Evolutionary conservation across 2,329 filamentous ascomycete species (phyloP).

Genomic region (Periconia digitata): DNA sequence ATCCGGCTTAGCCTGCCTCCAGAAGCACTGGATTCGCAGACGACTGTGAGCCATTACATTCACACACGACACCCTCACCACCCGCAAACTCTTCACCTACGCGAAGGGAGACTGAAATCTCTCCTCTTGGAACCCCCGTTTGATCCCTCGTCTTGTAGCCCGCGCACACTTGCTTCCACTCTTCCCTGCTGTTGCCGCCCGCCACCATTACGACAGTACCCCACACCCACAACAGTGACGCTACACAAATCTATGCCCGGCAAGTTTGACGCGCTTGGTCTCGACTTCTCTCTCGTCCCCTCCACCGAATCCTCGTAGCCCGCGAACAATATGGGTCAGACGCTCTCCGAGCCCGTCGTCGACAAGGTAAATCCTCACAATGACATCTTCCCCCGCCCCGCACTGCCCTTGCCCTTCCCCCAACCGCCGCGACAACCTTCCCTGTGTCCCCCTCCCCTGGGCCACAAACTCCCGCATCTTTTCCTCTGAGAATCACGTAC

Average conservation of each 20-base stretch:
- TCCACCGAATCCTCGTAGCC: constrained; percentile 30
- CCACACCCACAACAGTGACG: constrained; percentile 30
- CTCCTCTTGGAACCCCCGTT: background rate
- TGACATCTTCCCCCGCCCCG: constrained; percentile 31
- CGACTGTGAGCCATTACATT: background rate
- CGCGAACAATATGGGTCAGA: constrained; percentile 80
- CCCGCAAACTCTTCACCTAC: constrained; percentile 16
- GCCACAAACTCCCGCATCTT: background rate
- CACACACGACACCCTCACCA: constrained; percentile 11
- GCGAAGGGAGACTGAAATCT: background rate
- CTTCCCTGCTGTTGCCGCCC: constrained; percentile 7
- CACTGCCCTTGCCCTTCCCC: constrained; percentile 21
- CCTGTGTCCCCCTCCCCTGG: background rate
- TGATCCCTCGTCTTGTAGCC: constrained; percentile 1
- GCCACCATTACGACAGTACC: constrained; percentile 15
- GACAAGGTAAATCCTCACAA: constrained; percentile 77
- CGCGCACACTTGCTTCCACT: constrained; percentile 1
- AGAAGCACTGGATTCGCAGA: constrained; percentile 16
- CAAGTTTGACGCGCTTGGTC: constrained; percentile 20
- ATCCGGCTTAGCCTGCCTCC: constrained; percentile 19
- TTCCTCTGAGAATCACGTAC: background rate
- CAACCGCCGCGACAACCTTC: constrained; percentile 15
- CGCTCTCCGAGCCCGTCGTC: constrained; percentile 96
- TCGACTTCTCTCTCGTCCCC: constrained; percentile 22
- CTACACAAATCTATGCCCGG: constrained; percentile 38